Percentiles rank a stretch among this genome's conserved stretches.
These are phyloP conservation scores for Testicularia cyperi DNA, from an alignment of 1,284 basidiomycete genomes.

Conservation along the genomic window DNA sequence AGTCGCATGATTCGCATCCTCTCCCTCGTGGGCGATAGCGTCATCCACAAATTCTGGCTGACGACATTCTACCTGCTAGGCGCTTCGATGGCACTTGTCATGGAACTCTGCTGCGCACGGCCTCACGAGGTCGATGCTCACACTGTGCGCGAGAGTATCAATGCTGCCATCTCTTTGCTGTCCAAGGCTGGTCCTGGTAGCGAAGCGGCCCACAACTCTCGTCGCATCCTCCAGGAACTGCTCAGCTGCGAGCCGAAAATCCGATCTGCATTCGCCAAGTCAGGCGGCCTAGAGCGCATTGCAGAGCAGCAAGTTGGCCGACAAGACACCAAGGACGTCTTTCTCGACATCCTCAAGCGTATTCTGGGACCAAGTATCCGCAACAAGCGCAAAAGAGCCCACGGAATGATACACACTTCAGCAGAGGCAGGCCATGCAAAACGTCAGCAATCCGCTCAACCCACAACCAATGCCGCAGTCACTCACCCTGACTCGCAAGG, in stretches of 20 bases:
- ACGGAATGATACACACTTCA: no score
- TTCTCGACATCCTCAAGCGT: constrained; percentile 23
- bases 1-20: constrained; percentile 36
- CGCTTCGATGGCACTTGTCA: constrained; percentile 39
- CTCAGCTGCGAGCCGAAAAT: constrained; percentile 29
- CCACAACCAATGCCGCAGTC: no score
- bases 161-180: constrained; percentile 22
- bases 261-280: constrained; percentile 16
- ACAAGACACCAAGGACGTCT: constrained; percentile 26
- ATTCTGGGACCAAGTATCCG: constrained; percentile 10
- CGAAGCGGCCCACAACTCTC: constrained; percentile 37
- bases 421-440: no score
- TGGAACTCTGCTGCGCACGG: constrained; percentile 35
- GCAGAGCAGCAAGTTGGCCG: constrained; percentile 20
- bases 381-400: constrained; percentile 16
- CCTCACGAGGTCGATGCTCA: constrained; percentile 22
- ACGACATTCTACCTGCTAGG: constrained; percentile 51
- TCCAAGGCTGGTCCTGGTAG: constrained; percentile 27
- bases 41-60: constrained; percentile 52
- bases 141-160: constrained; percentile 10
- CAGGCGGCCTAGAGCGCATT: constrained; percentile 23
- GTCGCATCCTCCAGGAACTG: constrained; percentile 27
- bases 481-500: no score
- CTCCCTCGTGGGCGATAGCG: constrained; percentile 29
- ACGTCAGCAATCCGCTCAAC: no score